These are phyloP conservation scores for Thelephora aurantiotincta DNA, from an alignment of 768 basidiomycete species.

Conservation along the genomic window DNA sequence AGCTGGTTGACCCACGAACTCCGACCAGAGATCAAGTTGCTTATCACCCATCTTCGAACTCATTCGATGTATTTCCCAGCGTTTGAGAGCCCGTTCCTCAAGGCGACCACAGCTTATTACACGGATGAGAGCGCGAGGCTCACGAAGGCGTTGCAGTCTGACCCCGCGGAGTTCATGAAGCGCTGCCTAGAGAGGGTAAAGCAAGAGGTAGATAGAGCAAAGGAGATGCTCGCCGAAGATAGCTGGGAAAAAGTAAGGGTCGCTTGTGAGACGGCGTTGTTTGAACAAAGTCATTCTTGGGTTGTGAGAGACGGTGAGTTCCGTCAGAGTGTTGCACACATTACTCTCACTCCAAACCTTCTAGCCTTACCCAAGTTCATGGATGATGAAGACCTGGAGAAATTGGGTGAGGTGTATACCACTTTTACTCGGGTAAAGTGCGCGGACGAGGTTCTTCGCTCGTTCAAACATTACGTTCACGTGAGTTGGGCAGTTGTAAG, in stretches of 20 bases:
- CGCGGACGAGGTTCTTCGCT: constrained; percentile 35
- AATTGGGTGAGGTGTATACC: constrained; percentile 39
- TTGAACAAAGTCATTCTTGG: constrained; percentile 30
- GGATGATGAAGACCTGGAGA: constrained; percentile 26
- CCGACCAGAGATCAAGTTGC: constrained; percentile 27
- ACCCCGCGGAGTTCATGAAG: constrained; percentile 40
- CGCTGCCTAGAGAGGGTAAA: constrained; percentile 29
- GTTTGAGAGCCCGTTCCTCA: constrained; percentile 44
- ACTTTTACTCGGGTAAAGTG: constrained; percentile 47
- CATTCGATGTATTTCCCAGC: constrained; percentile 40
- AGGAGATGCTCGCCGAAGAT: constrained; percentile 32
- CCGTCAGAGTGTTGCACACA: not conserved
- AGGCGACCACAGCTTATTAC: constrained; percentile 39
- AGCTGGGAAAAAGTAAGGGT: constrained; percentile 38
- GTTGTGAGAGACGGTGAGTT: constrained; percentile 24
- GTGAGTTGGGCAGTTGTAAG: constrained; percentile 19
- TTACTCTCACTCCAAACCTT: not conserved
- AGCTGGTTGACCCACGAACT: constrained; percentile 23
- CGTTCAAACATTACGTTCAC: constrained; percentile 50
- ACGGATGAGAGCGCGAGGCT: constrained; percentile 29
- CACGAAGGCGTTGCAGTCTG: constrained; percentile 21
- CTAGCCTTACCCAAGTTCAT: constrained; percentile 43
- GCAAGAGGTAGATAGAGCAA: constrained; percentile 44
- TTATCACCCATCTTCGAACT: constrained; percentile 42
- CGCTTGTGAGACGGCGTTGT: constrained; percentile 37